These are phyloP conservation scores for Suillus spraguei DNA, from an alignment of 768 basidiomycete species.

Conservation along the genomic window DNA sequence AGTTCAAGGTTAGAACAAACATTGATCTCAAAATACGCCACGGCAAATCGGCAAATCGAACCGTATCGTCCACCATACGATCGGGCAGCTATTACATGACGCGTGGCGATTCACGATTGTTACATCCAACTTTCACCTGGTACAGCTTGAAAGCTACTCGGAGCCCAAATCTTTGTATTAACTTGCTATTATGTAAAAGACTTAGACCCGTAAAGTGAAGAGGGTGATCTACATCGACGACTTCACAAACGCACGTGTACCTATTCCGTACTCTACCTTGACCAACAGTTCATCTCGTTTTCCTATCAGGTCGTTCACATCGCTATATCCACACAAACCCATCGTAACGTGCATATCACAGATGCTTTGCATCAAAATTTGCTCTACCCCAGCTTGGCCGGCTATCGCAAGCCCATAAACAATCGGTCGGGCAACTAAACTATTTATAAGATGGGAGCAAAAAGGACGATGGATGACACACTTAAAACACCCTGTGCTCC, in stretches of 20 bases:
- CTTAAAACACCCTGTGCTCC: constrained; percentile 55
- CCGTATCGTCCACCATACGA: too few relatives aligned
- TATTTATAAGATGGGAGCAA: background rate
- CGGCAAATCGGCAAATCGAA: too few relatives aligned
- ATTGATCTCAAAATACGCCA: too few relatives aligned
- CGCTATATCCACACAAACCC: constrained; percentile 43
- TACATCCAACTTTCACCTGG: too few relatives aligned
- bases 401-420: constrained; percentile 52
- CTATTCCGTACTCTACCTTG: constrained; percentile 33
- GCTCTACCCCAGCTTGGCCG: constrained; percentile 51
- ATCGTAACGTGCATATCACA: constrained; percentile 47
- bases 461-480: constrained; percentile 23
- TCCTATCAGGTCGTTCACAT: constrained; percentile 39
- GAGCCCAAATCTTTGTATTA: too few relatives aligned
- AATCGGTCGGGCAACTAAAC: constrained; percentile 42
- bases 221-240: background rate
- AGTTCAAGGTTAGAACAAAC: too few relatives aligned
- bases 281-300: constrained; percentile 37
- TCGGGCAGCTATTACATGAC: too few relatives aligned
- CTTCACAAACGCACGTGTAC: background rate
- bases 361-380: constrained; percentile 46
- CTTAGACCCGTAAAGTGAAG: background rate
- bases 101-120: too few relatives aligned
- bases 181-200: too few relatives aligned
- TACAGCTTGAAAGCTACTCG: too few relatives aligned